These are phyloP conservation scores for Selenicereus undatus DNA, from an alignment of 148 eudicot genomes.

Conservation along the genomic window DNA sequence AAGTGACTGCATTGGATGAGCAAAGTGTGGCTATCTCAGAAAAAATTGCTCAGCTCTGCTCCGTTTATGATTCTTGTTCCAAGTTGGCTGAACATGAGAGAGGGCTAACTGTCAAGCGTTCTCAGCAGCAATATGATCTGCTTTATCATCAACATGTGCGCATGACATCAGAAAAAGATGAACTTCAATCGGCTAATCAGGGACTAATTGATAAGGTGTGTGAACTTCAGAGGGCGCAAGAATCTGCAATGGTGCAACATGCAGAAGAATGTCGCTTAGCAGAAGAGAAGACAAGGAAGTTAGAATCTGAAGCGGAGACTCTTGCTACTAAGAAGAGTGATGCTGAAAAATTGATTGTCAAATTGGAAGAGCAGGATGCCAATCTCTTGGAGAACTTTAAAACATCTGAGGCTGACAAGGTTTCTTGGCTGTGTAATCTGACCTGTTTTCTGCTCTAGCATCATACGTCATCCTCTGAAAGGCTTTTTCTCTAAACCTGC, in stretches of 20 bases:
- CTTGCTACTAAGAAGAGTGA: constrained; percentile 54
- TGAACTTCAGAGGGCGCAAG: constrained; percentile 69
- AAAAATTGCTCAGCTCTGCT: constrained; percentile 48
- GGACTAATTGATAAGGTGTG: constrained; percentile 47
- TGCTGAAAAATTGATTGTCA: constrained; percentile 41
- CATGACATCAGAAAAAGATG: constrained; percentile 58
- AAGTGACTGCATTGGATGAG: constrained; percentile 55
- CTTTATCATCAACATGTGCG: constrained; percentile 44
- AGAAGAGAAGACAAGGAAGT: constrained; percentile 61
- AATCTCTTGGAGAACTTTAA: constrained; percentile 48
- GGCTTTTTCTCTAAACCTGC: constrained; percentile 27
- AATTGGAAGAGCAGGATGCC: constrained; percentile 50
- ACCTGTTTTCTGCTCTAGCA: background rate
- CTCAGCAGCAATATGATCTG: constrained; percentile 50
- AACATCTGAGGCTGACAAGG: constrained; percentile 63
- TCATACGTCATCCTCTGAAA: constrained; percentile 10
- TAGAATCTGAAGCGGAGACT: constrained; percentile 62
- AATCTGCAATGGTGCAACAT: constrained; percentile 76
- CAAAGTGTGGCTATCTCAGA: constrained; percentile 58
- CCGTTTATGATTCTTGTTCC: constrained; percentile 43
- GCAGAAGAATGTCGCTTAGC: constrained; percentile 78
- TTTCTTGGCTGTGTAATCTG: constrained; percentile 15
- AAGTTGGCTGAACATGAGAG: constrained; percentile 50
- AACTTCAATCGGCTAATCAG: constrained; percentile 47
- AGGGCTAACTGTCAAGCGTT: constrained; percentile 44